Evolutionary conservation across 371 early-diverging fungal species (phyloP), one percentile per base, ranked within the genome.

Genomic region (Paraphysoderma sedebokerense): DNA sequence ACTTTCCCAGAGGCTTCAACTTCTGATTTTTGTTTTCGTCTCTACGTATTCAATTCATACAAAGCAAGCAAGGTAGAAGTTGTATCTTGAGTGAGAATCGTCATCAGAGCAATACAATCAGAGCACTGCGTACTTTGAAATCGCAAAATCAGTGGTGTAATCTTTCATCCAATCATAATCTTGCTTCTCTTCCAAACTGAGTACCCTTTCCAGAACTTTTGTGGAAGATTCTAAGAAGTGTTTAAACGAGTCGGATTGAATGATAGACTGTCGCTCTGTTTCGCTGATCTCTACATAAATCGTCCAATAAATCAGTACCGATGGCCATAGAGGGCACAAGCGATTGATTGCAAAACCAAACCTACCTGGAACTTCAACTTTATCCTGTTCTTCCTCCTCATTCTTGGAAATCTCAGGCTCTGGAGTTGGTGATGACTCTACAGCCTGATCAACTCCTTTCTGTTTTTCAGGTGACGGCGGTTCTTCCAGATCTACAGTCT

Each of bases 201-300:
- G 62, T 24, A 88, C 92, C 38, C 92, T 65, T 61, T 93, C 95
- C 47, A 95, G 65, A 42, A 91, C 56, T 58, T 82, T 91, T 15
- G 92, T 69, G 22, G 88, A 79, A 23, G 64, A 63, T 39, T 91
- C 89, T 37, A 97, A 64, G 61, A 95, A 95, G n/a, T 79, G 68
- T 15, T 67, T 53, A 62, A 93, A 93, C 19, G 76, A 76, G 35
- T 73, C 69, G 2, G 88, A 78, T 27, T 65, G 62, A 35, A 88
- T 33, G 51, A 92, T 83, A 11, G 62, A 30, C 39, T 73, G 67
- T 46, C 70, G 64, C 56, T 92, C 87, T 44, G 83, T 81, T 17
- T 90, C 93, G 12, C 81, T 76, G 48, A 93, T 62, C 27, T 82
- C 87, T 80, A 56, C 24, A 12, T 32, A 37, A 22, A 31, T n/a